Conservation (phyloP, 1,284 basidiomycete genomes). For the Peniophora sp. region DNA sequence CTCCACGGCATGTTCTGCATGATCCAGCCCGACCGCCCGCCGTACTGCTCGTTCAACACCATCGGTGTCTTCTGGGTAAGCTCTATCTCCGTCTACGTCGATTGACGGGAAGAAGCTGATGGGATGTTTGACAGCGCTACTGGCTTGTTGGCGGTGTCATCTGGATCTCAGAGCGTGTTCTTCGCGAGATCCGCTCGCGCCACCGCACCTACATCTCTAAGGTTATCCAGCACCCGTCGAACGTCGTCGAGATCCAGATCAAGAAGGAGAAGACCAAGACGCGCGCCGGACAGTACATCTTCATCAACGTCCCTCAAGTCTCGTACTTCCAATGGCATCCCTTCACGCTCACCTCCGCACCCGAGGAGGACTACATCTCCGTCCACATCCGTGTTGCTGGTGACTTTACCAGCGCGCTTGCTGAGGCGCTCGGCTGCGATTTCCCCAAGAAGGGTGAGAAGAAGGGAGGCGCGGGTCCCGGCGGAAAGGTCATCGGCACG, state of each 20-base stretch:
- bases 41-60: slow-evolving; percentile 76
- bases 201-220: slow-evolving; percentile 87
- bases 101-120: slow-evolving; percentile 3
- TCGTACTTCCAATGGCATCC: slow-evolving; percentile 95
- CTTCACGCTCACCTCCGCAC: slow-evolving; percentile 85
- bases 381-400: slow-evolving; percentile 84
- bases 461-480: slow-evolving; percentile 38
- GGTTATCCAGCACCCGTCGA: slow-evolving; percentile 87
- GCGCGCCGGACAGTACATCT: slow-evolving; percentile 84
- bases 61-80: slow-evolving; percentile 88
- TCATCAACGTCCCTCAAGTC: slow-evolving; percentile 78
- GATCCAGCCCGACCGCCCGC: slow-evolving; percentile 83
- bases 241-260: slow-evolving; percentile 87
- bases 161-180: slow-evolving; percentile 78
- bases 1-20: slow-evolving; percentile 93
- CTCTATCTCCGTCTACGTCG: slow-evolving; percentile 3
- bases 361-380: slow-evolving; percentile 86
- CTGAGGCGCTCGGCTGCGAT: slow-evolving; percentile 78
- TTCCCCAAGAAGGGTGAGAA: slow-evolving; percentile 48
- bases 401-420: slow-evolving; percentile 78
- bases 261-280: slow-evolving; percentile 83
- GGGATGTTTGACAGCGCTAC: slow-evolving; percentile 51
- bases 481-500: slow-evolving; percentile 53
- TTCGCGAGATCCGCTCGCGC: slow-evolving; percentile 81
- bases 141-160: slow-evolving; percentile 84